Evolutionary conservation across 352 stramenopile genomes (phyloP).

Genomic region (Phytophthora aleatoria): DNA sequence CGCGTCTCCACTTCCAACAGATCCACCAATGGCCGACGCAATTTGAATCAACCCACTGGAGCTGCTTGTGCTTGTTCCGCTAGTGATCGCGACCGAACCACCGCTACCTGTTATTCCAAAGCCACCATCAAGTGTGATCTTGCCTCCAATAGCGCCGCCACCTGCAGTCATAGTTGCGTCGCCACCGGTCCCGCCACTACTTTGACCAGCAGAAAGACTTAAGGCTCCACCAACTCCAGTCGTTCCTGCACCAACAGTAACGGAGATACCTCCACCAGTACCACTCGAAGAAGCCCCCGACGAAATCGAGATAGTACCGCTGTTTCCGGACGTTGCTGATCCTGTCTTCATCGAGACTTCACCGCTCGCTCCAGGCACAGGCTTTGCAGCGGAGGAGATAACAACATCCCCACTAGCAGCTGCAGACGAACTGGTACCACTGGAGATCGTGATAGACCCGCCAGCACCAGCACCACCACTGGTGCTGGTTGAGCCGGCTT

Average conservation of each 20-base stretch:
- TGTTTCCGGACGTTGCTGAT: slow-evolving; percentile 34
- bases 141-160: slow-evolving; percentile 39
- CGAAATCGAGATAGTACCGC: slow-evolving; percentile 40
- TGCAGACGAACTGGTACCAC: slow-evolving; percentile 41
- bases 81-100: slow-evolving; percentile 50
- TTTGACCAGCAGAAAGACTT: slow-evolving; percentile 33
- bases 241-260: slow-evolving; percentile 39
- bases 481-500: slow-evolving; percentile 30
- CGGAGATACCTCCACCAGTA: slow-evolving; percentile 34
- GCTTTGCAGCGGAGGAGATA: slow-evolving; percentile 40
- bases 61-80: slow-evolving; percentile 35
- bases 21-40: slow-evolving; percentile 24
- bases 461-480: slow-evolving; percentile 30
- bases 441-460: slow-evolving; percentile 42
- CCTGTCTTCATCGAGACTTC: slow-evolving; percentile 36
- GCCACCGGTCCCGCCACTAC: slow-evolving; percentile 31
- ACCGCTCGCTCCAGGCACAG: slow-evolving; percentile 38
- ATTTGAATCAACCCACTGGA: slow-evolving; percentile 33
- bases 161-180: slow-evolving; percentile 29
- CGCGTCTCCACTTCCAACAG: slow-evolving; percentile 26
- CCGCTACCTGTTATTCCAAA: slow-evolving; percentile 42
- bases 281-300: slow-evolving; percentile 36
- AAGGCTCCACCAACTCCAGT: slow-evolving; percentile 31
- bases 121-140: slow-evolving; percentile 41
- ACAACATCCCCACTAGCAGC: slow-evolving; percentile 36